phyloP scores from a whole-genome alignment of 2,329 filamentous ascomycete genomes.

The Delphinella strobiligena region DNA sequence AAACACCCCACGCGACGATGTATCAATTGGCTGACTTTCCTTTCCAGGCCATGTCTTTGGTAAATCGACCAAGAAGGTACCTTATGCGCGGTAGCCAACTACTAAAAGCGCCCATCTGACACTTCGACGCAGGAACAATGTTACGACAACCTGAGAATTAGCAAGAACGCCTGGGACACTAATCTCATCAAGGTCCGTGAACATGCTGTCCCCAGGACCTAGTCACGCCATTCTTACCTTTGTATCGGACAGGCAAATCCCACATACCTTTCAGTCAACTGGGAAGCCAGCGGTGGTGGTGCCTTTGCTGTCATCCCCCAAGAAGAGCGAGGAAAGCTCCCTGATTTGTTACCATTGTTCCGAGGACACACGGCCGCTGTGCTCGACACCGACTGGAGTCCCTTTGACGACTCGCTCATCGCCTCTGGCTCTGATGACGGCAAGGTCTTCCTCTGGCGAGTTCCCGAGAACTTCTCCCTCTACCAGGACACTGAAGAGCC shows the following conservation, averaged over 20 bases:
- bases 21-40: conserved; percentile 9
- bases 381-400: conserved; percentile 96
- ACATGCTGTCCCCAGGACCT: not conserved
- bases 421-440: conserved; percentile 93
- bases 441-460: conserved; percentile 90
- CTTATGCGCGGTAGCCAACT: not conserved
- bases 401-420: conserved; percentile 87
- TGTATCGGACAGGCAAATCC: conserved; percentile 73
- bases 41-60: conserved; percentile 89
- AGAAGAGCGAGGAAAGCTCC: conserved; percentile 77
- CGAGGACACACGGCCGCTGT: conserved; percentile 92
- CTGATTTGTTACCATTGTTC: conserved; percentile 88
- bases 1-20: conserved; percentile 2
- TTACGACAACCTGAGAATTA: conserved; percentile 96
- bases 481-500: conserved; percentile 75
- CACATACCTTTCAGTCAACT: conserved; percentile 93
- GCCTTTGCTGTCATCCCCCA: conserved; percentile 93
- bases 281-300: conserved; percentile 90
- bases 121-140: conserved; percentile 58
- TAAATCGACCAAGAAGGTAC: conserved; percentile 75
- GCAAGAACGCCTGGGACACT: conserved; percentile 97
- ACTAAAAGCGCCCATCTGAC: conserved; percentile 5
- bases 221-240: conserved; percentile 9
- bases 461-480: conserved; percentile 76
- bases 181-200: conserved; percentile 85